Percentiles rank a stretch among this genome's conserved stretches.
Evolutionary conservation across 306 rosid genomes (phyloP).

Genomic region (Citrullus mucosospermus): DNA sequence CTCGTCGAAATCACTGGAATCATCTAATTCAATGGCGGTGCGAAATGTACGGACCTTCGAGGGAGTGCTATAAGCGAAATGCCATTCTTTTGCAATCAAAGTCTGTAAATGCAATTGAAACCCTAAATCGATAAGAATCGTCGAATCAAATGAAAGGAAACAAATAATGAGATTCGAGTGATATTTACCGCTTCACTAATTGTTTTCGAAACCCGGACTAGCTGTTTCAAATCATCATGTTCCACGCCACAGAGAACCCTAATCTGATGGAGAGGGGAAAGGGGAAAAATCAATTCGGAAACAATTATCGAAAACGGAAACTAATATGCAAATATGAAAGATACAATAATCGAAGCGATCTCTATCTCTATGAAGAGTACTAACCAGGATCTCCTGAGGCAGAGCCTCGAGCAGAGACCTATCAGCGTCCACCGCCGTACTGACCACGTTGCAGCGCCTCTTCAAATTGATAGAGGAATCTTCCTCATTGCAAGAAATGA

Average conservation of each 20-base stretch:
- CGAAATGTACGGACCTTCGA: constrained; percentile 30
- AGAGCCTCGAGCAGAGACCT: constrained; percentile 40
- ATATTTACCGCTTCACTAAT: constrained; percentile 49
- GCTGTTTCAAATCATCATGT: constrained; percentile 64
- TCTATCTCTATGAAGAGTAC: constrained; percentile 1
- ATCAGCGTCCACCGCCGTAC: neutral
- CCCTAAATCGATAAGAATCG: constrained; percentile 6
- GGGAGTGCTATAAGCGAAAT: constrained; percentile 62
- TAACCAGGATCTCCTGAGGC: constrained; percentile 68
- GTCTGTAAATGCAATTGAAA: constrained; percentile 26
- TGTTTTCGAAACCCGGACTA: constrained; percentile 42
- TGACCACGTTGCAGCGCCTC: constrained; percentile 25
- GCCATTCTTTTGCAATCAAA: constrained; percentile 32
- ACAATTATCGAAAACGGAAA: neutral
- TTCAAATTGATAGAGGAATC: constrained; percentile 17
- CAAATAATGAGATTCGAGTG: neutral
- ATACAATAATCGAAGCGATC: neutral
- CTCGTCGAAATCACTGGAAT: constrained; percentile 18
- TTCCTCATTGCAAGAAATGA: constrained; percentile 17
- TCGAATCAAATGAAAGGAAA: neutral
- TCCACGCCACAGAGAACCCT: constrained; percentile 49
- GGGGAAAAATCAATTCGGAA: neutral
- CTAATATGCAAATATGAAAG: neutral
- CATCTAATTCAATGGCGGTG: constrained; percentile 15
- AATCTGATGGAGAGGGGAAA: constrained; percentile 22